phyloP scores from a whole-genome alignment of 108 stramenopile species.

The Nitzschia sp. region DNA sequence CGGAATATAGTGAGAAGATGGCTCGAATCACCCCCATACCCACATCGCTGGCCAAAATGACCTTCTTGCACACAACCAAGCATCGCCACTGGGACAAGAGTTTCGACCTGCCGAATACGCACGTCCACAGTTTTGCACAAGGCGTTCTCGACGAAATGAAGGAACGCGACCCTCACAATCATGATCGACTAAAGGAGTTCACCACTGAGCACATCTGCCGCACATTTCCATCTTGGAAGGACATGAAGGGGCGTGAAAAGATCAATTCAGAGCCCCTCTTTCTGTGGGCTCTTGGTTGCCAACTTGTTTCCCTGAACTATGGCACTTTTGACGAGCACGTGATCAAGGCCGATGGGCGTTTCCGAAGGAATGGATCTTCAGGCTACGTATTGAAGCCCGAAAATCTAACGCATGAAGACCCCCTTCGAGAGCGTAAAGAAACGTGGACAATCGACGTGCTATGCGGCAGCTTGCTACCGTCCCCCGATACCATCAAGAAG shows the following conservation, averaged over 20 bases:
- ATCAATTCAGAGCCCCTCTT: constrained; percentile 87
- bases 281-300: constrained; percentile 89
- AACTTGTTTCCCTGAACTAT: constrained; percentile 92
- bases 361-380: constrained; percentile 86
- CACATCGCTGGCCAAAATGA: constrained; percentile 53
- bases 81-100: constrained; percentile 72
- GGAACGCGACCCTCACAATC: constrained; percentile 38
- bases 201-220: constrained; percentile 74
- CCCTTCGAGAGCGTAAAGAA: constrained; percentile 36
- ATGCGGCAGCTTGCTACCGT: constrained; percentile 75
- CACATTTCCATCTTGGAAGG: constrained; percentile 77
- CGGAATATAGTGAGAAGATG: constrained; percentile 65
- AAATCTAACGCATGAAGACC: constrained; percentile 43
- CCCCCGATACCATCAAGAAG: constrained; percentile 21
- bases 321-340: constrained; percentile 75
- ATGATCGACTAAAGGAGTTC: constrained; percentile 44
- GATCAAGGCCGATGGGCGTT: constrained; percentile 90
- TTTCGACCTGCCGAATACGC: constrained; percentile 46
- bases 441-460: constrained; percentile 67
- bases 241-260: constrained; percentile 38
- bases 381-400: constrained; percentile 96
- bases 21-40: constrained; percentile 55
- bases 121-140: constrained; percentile 72
- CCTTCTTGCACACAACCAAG: constrained; percentile 59
- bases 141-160: constrained; percentile 41